Evolutionary conservation across 139 green algal genomes (phyloP), one percentile per base, ranked within the genome.

Genomic region (Eudorina sp.): DNA sequence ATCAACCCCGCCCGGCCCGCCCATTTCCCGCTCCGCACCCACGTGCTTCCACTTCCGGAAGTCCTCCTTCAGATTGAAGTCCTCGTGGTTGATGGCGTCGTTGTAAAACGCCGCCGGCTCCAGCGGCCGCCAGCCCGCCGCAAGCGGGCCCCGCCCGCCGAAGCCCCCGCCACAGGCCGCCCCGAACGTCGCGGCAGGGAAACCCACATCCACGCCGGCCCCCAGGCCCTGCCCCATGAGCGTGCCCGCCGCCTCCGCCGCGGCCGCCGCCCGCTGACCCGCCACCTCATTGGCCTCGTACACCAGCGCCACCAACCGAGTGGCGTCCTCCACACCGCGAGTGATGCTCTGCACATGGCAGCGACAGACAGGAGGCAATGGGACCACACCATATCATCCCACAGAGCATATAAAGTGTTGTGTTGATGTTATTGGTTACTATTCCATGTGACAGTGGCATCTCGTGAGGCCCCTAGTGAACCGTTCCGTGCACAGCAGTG

Each of bases 61-160:
- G 88, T 97, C 95, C 58, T 96, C 92, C 85, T 95, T 93, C 38
- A 97, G 53, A 85, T 96, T 95, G 90, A 97, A 96, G 58, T 97
- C 94, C 25, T 96, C 93, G 25, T 93, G 92, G 77, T 97, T 97
- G 53, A 97, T 89, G 0, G 95, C 95, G 81, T 96, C 95, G 77
- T 97, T 96, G 85, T 97, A 97, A 69, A 97, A 97, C 23, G 92
- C 90, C 21, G 86, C 45, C 38, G 90, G 89, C 1, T 88, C 79
- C 38, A 95, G 41, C 8, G 86, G 77, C 14, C 79, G 77, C 29
- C 60, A 86, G 2, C 80, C 80, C 29, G 80, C 60, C 23, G 41
- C 60, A 19, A 8, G 1, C 21, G 70, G 13, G 11, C 53, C 36
- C 6, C 77, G 8, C 36, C 55, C 14, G 27, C 78, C 23, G 31